A percentile compares a stretch with the other conserved stretches of the same genome.
phyloP scores from a whole-genome alignment of 768 basidiomycete genomes.

The Strobilomyces echinocephalus region DNA sequence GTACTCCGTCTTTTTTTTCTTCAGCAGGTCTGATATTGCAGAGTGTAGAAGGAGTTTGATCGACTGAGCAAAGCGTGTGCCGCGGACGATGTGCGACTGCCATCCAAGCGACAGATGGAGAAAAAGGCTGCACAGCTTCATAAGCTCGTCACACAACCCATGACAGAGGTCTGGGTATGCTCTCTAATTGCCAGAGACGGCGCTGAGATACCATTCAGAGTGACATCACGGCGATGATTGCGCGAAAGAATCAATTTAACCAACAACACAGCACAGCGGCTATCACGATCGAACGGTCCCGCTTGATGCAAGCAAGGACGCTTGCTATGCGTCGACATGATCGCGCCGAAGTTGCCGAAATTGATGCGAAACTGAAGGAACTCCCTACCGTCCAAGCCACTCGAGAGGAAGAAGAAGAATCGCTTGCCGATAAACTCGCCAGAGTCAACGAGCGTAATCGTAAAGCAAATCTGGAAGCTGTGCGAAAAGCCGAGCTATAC shows the following conservation, averaged over 20 bases:
- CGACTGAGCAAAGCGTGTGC: conserved; percentile 45
- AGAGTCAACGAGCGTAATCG: conserved; percentile 89
- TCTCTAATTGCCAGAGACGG: conserved; percentile 2
- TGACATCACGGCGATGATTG: conserved; percentile 77
- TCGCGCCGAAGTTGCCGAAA: conserved; percentile 48
- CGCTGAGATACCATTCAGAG: conserved; percentile 42
- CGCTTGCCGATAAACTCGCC: conserved; percentile 50
- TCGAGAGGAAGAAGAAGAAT: conserved; percentile 29
- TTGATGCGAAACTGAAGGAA: conserved; percentile 62
- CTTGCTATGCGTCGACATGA: conserved; percentile 77
- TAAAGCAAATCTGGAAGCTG: conserved; percentile 74
- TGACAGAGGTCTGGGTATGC: conserved; percentile 69
- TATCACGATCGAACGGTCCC: conserved; percentile 55
- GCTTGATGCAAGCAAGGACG: conserved; percentile 65
- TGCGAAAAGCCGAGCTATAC: conserved; percentile 68
- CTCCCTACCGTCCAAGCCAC: conserved; percentile 30
- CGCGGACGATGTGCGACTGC: conserved; percentile 56
- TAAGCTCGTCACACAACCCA: conserved; percentile 51
- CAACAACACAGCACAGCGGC: conserved; percentile 31
- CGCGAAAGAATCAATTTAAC: conserved; percentile 51
- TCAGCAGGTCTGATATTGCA: conserved; percentile 6
- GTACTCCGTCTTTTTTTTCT: conserved; percentile 22
- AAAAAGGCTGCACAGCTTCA: conserved; percentile 61
- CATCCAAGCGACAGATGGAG: conserved; percentile 60
- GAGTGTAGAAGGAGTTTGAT: conserved; percentile 65